Percentiles rank a stretch among this genome's conserved stretches.
These are phyloP conservation scores for Euphorbia peplus DNA, from an alignment of 345 rosid species.

Conservation along the genomic window DNA sequence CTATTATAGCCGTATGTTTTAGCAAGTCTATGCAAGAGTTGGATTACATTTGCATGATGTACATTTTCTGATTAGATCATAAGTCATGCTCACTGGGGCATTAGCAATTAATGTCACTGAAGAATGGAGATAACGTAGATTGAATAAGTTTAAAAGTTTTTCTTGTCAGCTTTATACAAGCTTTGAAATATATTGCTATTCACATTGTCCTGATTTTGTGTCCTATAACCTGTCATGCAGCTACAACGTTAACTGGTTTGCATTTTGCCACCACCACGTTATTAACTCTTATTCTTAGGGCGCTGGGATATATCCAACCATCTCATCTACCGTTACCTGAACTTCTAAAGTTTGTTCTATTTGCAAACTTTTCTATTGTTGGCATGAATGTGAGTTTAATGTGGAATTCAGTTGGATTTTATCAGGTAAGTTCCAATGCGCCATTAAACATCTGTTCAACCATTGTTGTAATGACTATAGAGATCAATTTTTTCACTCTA, in stretches of 20 bases:
- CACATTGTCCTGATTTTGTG: constrained; percentile 21
- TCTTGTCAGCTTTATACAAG: not conserved
- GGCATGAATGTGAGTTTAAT: constrained; percentile 98
- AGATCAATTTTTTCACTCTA: not conserved
- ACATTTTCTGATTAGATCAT: not conserved
- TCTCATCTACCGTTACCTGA: constrained; percentile 76
- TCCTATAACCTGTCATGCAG: constrained; percentile 44
- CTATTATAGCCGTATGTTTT: not conserved
- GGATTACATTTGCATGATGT: not conserved
- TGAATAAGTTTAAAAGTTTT: not conserved
- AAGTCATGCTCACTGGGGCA: not conserved
- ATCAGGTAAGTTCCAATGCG: constrained; percentile 57
- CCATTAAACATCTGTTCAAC: not conserved
- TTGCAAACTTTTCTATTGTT: constrained; percentile 95
- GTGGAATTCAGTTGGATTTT: constrained; percentile 99
- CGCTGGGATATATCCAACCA: constrained; percentile 85
- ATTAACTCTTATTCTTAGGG: constrained; percentile 64
- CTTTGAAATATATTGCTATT: not conserved
- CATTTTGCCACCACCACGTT: constrained; percentile 94
- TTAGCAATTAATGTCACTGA: not conserved
- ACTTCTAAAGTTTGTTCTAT: constrained; percentile 76
- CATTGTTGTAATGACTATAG: constrained; percentile 9
- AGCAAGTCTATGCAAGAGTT: not conserved
- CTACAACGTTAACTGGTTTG: constrained; percentile 94
- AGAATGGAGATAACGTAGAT: not conserved